Conservation (phyloP, 202 grass and related monocot genomes). For the Carex arenaria region DNA sequence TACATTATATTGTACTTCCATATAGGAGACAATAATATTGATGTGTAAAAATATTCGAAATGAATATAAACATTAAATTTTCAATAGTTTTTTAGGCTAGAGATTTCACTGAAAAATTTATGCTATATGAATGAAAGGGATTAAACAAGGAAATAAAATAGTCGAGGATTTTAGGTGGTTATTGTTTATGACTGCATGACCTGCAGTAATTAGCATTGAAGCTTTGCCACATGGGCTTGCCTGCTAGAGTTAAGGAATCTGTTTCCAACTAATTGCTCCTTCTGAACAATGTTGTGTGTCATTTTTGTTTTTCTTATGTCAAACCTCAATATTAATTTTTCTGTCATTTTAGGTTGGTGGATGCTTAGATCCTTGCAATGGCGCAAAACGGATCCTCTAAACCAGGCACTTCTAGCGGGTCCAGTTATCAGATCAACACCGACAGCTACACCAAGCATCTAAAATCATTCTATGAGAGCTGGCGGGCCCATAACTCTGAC, state of each 20-base stretch:
- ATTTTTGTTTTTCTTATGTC: background rate
- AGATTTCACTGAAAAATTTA: background rate
- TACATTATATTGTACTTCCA: background rate
- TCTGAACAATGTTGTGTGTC: background rate
- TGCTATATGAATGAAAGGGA: background rate
- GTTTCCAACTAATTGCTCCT: background rate
- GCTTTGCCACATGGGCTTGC: background rate
- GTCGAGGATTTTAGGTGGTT: background rate
- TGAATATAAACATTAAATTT: background rate
- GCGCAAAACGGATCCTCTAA: constrained; percentile 15
- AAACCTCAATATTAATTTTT: constrained; percentile 13
- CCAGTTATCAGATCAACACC: constrained; percentile 36
- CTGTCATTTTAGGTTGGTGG: background rate
- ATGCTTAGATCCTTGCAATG: constrained; percentile 1
- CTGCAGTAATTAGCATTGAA: background rate
- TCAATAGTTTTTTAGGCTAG: background rate
- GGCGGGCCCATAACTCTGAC: constrained; percentile 50
- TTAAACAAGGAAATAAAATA: background rate
- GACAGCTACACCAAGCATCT: constrained; percentile 66
- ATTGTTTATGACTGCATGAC: background rate
- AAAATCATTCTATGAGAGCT: constrained; percentile 61
- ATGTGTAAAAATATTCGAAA: background rate
- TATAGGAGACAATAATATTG: background rate
- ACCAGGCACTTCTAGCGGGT: constrained; percentile 1
- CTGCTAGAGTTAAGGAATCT: background rate